Evolutionary conservation across 2,329 filamentous ascomycete genomes (phyloP).

Genomic region (Trichophyton verrucosum): DNA sequence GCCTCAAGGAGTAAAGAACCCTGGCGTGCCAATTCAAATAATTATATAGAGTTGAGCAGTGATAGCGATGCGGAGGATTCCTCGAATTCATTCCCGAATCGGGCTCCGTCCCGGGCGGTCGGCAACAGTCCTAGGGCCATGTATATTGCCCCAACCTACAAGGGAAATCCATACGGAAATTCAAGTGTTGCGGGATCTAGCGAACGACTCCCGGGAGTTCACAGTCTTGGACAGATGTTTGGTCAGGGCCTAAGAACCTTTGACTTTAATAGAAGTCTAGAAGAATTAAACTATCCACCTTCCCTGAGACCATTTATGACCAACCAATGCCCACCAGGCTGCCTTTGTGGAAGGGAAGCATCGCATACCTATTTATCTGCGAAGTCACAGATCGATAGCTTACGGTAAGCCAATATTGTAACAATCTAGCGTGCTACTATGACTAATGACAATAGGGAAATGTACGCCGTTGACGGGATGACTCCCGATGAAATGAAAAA

Average conservation of each 20-base stretch:
- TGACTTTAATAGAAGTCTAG: background rate
- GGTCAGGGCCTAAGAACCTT: background rate
- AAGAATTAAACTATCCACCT: background rate
- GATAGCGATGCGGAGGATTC: constrained; percentile 10
- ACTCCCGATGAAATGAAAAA: constrained; percentile 34
- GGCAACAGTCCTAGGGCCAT: background rate
- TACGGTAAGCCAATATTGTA: background rate
- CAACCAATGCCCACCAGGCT: background rate
- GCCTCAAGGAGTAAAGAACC: background rate
- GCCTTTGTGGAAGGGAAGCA: background rate
- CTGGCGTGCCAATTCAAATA: background rate
- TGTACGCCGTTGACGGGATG: background rate
- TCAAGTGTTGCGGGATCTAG: background rate
- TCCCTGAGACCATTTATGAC: background rate
- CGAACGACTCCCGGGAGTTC: background rate
- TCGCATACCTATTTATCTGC: background rate
- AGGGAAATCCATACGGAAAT: background rate
- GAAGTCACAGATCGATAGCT: background rate
- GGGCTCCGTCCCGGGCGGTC: background rate
- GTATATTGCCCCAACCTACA: background rate
- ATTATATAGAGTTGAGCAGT: constrained; percentile 9
- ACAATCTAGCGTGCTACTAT: background rate
- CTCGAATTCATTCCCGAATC: background rate
- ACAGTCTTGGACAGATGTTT: background rate
- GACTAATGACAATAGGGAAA: background rate